Percentiles rank a stretch among this genome's conserved stretches.
Evolutionary conservation across 805 yeast species (phyloP).

Genomic region (Saturnispora silvae): DNA sequence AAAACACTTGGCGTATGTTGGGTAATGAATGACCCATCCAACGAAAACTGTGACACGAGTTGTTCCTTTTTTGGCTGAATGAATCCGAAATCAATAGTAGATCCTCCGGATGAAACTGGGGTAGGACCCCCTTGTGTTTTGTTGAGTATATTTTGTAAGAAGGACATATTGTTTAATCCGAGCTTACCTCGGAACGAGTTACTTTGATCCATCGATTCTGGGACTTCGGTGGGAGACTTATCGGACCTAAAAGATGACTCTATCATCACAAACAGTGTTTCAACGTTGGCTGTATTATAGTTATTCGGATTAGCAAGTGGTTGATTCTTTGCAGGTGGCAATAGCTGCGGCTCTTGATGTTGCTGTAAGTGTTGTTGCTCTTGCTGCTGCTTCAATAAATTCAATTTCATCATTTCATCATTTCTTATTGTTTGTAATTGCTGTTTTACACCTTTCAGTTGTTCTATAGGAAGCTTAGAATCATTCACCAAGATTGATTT

Average conservation of each 20-base stretch:
- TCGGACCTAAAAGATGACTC: constrained; percentile 4
- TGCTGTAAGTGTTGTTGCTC: constrained; percentile 16
- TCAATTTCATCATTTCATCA: constrained; percentile 24
- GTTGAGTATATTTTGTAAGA: constrained; percentile 15
- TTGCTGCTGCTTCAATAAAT: constrained; percentile 16
- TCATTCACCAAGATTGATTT: constrained; percentile 27
- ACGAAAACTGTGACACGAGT: constrained; percentile 17
- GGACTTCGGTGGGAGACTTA: background rate
- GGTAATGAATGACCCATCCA: constrained; percentile 29
- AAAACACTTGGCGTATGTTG: constrained; percentile 26
- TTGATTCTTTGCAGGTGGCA: constrained; percentile 3
- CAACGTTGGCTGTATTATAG: constrained; percentile 13
- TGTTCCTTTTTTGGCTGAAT: constrained; percentile 14
- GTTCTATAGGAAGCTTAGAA: constrained; percentile 20
- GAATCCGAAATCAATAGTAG: constrained; percentile 15
- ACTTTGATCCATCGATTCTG: background rate
- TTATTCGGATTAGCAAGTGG: background rate
- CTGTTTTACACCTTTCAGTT: constrained; percentile 23
- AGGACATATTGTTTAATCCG: constrained; percentile 14
- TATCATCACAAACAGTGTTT: constrained; percentile 20
- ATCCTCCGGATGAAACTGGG: background rate
- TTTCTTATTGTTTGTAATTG: constrained; percentile 25
- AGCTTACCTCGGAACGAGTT: constrained; percentile 8
- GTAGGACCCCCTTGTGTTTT: constrained; percentile 5
- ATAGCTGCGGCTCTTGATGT: constrained; percentile 14